Evolutionary conservation across 2,329 filamentous ascomycete genomes (phyloP), one percentile per base, ranked within the genome.

Genomic region (Elsinoe perseae): DNA sequence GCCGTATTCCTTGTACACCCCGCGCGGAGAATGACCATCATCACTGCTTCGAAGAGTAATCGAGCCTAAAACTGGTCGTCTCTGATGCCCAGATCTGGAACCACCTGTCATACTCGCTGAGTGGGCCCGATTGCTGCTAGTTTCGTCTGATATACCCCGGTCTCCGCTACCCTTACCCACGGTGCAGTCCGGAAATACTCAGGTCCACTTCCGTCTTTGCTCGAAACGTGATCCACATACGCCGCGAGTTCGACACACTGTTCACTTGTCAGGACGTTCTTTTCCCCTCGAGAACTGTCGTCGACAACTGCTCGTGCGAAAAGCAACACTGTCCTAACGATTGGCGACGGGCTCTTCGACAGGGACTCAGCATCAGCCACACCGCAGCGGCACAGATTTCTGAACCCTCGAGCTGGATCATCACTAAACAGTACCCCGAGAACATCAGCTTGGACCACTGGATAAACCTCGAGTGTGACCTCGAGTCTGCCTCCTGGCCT

Each of bases 181-280:
- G 28, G 28, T 32, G n/a, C 16, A 21, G 20, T 14, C 48, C 48
- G 48, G 30, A 52, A 52, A 52, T 52, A 52, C 48, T 23, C 30
- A 32, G 20, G 18, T 18, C 48, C 48, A 32, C 48, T 25, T 52
- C 30, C 48, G 48, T 38, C 32, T 44, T 44, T 16, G 48, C 48
- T 52, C 28, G 48, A 21, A 52, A 52, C 28, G 48, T 52, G 38
- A 52, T 52, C 48, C 48, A 50, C 25, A 16, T n/a, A 10, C 25
- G 25, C 16, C 14, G 23, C 44, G 30, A 25, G 23, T 25, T 52
- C 30, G 48, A 52, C 30, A 52, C 25, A 14, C 25, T 21, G 44
- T 50, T 42, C 52, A 32, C 27, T 32, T 28, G 38, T 42, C 28
- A 34, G 40, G 25, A 32, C 12, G 32, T 23, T 43, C 10, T 40